phyloP scores from a whole-genome alignment of 495 filamentous ascomycete species.

The Chaetomidium leptoderma region DNA sequence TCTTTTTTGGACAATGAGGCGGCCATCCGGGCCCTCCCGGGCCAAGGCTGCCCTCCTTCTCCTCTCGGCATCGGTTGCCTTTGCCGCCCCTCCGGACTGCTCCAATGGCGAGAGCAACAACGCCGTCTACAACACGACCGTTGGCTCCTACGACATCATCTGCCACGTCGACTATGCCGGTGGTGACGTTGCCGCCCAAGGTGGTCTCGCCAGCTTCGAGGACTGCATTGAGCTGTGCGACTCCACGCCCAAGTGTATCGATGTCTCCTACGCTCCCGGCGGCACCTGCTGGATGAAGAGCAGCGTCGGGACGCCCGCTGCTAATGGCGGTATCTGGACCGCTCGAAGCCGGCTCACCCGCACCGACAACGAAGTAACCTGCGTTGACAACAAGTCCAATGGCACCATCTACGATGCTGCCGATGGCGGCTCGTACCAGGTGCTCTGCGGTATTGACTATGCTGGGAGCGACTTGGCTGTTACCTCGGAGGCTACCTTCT shows the following conservation, averaged over 20 bases:
- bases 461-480: not conserved
- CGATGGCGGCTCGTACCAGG: not conserved
- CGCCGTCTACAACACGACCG: not conserved
- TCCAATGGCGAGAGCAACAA: not conserved
- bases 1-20: not conserved
- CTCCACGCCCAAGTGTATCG: not conserved
- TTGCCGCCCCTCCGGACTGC: not conserved
- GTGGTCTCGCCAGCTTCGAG: slow-evolving; percentile 1
- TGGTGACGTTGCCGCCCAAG: not conserved
- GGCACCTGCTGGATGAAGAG: slow-evolving; percentile 5
- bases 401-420: slow-evolving; percentile 3
- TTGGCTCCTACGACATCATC: not conserved
- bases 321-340: slow-evolving; percentile 5
- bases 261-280: not conserved
- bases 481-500: not conserved
- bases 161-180: not conserved
- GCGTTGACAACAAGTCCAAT: not conserved
- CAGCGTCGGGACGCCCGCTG: not conserved
- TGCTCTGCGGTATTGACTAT: slow-evolving; percentile 4
- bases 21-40: not conserved
- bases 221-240: not conserved
- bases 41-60: slow-evolving; percentile 3
- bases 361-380: too few species aligned
- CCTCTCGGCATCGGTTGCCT: not conserved
- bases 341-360: not conserved